Evolutionary conservation across 352 stramenopile genomes (phyloP).

Genomic region (Phytophthora aleatoria): DNA sequence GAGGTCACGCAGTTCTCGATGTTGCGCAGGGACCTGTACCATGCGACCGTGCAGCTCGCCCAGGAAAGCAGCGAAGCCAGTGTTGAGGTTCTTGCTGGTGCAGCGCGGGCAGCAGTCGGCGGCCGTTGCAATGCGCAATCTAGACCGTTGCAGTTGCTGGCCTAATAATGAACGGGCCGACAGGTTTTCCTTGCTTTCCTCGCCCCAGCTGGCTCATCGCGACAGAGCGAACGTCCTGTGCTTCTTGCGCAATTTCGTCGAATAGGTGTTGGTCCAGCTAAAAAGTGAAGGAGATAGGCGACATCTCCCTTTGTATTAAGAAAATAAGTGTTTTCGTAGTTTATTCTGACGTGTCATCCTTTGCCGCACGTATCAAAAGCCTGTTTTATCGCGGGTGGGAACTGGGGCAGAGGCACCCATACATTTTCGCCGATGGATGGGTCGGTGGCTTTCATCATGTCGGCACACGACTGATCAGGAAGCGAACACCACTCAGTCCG

Average conservation of each 20-base stretch:
- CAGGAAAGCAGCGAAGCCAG: background rate
- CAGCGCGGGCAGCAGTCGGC: conserved; percentile 8
- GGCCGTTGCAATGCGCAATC: conserved; percentile 27
- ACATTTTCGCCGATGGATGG: conserved; percentile 30
- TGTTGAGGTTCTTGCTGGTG: conserved; percentile 29
- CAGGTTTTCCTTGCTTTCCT: conserved; percentile 3
- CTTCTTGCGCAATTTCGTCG: conserved; percentile 12
- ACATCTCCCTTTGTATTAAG: conserved; percentile 1
- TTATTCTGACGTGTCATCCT: conserved; percentile 9
- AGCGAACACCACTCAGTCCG: conserved; percentile 3
- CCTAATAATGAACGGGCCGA: conserved; percentile 5
- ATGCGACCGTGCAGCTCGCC: conserved; percentile 26
- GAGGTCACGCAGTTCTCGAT: conserved; percentile 42
- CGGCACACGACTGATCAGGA: conserved; percentile 9
- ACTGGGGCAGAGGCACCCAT: conserved; percentile 21
- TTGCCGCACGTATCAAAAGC: conserved; percentile 12
- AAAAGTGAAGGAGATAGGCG: conserved; percentile 2
- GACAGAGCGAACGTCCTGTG: background rate
- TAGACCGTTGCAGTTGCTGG: conserved; percentile 25
- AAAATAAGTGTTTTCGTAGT: background rate
- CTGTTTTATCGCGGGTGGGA: conserved; percentile 15
- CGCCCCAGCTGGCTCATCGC: conserved; percentile 17
- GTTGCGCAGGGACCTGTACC: conserved; percentile 53
- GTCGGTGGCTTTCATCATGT: conserved; percentile 12
- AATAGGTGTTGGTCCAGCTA: conserved; percentile 17